A percentile compares a stretch with the other conserved stretches of the same genome.
Conservation (phyloP, 768 basidiomycete genomes). For the Leccinellum luteum region DNA sequence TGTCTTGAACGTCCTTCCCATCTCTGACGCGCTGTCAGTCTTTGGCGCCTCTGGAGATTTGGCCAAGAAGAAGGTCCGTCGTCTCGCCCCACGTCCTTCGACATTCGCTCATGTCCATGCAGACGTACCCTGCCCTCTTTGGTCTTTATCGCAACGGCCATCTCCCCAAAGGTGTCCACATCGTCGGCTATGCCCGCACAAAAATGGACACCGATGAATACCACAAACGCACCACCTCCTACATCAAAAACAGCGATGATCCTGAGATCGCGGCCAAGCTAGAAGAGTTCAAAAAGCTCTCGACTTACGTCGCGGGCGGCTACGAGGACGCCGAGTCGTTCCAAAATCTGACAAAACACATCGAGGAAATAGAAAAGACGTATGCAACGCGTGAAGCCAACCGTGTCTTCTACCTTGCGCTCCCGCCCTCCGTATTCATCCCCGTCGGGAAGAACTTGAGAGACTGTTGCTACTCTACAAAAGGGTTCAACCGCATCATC, state of each 20-base stretch:
- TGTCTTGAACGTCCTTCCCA: conserved; percentile 11
- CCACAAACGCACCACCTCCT: conserved; percentile 76
- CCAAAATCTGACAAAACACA: conserved; percentile 67
- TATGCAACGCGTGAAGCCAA: conserved; percentile 66
- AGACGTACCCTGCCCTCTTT: conserved; percentile 97
- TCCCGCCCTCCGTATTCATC: conserved; percentile 96
- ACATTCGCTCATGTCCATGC: conserved; percentile 34
- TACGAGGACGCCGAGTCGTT: conserved; percentile 88
- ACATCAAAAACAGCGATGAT: conserved; percentile 78
- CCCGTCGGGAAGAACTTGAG: conserved; percentile 82
- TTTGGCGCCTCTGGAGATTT: conserved; percentile 96
- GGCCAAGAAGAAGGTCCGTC: conserved; percentile 91
- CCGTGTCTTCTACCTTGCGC: conserved; percentile 94
- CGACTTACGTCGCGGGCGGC: conserved; percentile 80
- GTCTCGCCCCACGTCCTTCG: background rate
- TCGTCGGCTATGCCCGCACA: conserved; percentile 95
- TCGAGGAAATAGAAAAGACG: conserved; percentile 72
- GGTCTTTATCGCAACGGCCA: conserved; percentile 77
- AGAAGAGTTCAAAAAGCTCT: conserved; percentile 79
- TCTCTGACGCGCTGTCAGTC: conserved; percentile 45
- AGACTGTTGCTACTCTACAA: conserved; percentile 70
- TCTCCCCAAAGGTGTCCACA: conserved; percentile 81
- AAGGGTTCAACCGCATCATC: conserved; percentile 86
- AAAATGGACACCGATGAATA: conserved; percentile 89
- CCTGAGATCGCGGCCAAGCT: conserved; percentile 57